A percentile compares a stretch with the other conserved stretches of the same genome.
phyloP scores from a whole-genome alignment of 108 stramenopile species.

The Nitzschia inconspicua region DNA sequence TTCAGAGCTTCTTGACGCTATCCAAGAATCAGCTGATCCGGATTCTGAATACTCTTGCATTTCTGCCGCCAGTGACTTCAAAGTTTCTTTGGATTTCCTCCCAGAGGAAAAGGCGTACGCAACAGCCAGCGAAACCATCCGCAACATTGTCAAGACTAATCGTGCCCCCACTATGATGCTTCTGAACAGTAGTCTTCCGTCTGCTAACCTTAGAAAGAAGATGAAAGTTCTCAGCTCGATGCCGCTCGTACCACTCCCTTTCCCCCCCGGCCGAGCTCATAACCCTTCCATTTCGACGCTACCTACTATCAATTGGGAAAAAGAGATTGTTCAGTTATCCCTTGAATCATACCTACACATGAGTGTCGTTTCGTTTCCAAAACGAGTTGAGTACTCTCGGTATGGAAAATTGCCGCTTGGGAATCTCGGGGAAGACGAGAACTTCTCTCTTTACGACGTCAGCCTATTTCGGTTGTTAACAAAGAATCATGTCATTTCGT shows the following conservation, averaged over 20 bases:
- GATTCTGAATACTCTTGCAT: slow-evolving; percentile 68
- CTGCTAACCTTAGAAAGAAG: slow-evolving; percentile 49
- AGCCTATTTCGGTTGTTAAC: slow-evolving; percentile 69
- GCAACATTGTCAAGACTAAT: slow-evolving; percentile 58
- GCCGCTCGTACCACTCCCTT: slow-evolving; percentile 79
- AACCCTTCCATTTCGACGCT: slow-evolving; percentile 72
- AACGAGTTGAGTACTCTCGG: slow-evolving; percentile 69
- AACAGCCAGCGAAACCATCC: slow-evolving; percentile 72
- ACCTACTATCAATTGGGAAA: slow-evolving; percentile 92
- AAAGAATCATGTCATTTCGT: slow-evolving; percentile 86
- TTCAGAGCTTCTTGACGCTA: slow-evolving; percentile 55
- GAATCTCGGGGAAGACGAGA: slow-evolving; percentile 84
- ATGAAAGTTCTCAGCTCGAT: slow-evolving; percentile 81
- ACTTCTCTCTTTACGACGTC: slow-evolving; percentile 76
- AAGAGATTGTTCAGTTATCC: slow-evolving; percentile 74
- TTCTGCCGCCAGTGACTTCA: slow-evolving; percentile 41
- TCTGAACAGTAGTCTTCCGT: slow-evolving; percentile 55
- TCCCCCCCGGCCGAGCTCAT: slow-evolving; percentile 81
- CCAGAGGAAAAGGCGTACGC: slow-evolving; percentile 60
- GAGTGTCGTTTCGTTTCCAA: slow-evolving; percentile 82
- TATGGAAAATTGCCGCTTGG: slow-evolving; percentile 92
- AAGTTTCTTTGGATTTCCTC: slow-evolving; percentile 58
- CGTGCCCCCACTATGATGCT: slow-evolving; percentile 88
- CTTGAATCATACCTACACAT: slow-evolving; percentile 78
- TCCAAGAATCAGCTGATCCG: slow-evolving; percentile 46